Percentiles rank a stretch among this genome's conserved stretches.
Evolutionary conservation across 495 filamentous ascomycete genomes (phyloP).

Genomic region (Extremus antarcticus): DNA sequence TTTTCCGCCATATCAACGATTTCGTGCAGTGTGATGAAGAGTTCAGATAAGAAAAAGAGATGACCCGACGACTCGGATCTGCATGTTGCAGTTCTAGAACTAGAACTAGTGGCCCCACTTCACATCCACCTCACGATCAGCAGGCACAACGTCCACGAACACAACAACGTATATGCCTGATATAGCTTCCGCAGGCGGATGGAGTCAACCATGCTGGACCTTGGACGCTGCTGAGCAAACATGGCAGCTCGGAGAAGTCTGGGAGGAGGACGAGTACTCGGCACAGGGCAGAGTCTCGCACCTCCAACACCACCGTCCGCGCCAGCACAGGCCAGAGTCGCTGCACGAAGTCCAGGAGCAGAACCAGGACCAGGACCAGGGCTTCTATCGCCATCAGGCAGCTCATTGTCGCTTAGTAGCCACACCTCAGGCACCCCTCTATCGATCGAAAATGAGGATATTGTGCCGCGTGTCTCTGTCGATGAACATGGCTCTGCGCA

Average conservation of each 20-base stretch:
- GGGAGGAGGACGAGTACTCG: slow-evolving; percentile 79
- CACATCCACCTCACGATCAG: not conserved
- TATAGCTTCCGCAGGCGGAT: not conserved
- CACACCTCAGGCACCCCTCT: slow-evolving; percentile 50
- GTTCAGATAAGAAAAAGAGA: too few relatives aligned
- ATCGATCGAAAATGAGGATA: slow-evolving; percentile 47
- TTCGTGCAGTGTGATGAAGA: too few relatives aligned
- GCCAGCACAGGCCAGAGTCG: slow-evolving; percentile 27
- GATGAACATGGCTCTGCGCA: slow-evolving; percentile 42
- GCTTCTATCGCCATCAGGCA: slow-evolving; percentile 39
- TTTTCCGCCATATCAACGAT: slow-evolving; percentile 51
- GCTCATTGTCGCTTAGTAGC: slow-evolving; percentile 46
- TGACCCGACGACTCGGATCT: too few relatives aligned
- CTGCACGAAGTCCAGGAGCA: slow-evolving; percentile 16
- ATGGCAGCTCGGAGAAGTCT: slow-evolving; percentile 72
- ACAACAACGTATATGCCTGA: too few relatives aligned
- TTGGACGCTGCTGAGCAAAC: not conserved
- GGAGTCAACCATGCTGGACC: not conserved
- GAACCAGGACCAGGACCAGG: too few relatives aligned
- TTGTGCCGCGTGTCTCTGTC: slow-evolving; percentile 47
- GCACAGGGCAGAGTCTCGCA: slow-evolving; percentile 65
- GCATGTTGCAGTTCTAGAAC: too few relatives aligned
- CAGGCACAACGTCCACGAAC: too few relatives aligned
- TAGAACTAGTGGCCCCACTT: too few relatives aligned
- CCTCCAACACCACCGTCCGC: slow-evolving; percentile 52